Percentiles rank a stretch among this genome's conserved stretches.
These are phyloP conservation scores for Inonotus hispidus DNA, from an alignment of 1,284 basidiomycete genomes.

Conservation along the genomic window DNA sequence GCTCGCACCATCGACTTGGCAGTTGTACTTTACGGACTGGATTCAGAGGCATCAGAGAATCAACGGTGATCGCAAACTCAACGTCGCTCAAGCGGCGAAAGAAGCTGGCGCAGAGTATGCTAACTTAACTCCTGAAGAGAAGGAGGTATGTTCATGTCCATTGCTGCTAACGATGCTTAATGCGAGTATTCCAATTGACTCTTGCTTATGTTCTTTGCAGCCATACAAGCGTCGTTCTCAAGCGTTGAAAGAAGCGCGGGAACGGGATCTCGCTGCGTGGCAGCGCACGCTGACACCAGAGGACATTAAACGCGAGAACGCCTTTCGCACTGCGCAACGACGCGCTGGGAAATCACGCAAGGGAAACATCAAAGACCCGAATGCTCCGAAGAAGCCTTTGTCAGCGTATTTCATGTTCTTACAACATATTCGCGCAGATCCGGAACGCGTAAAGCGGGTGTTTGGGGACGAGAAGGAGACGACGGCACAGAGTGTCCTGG, in stretches of 20 bases:
- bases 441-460: conserved; percentile 66
- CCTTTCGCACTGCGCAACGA: conserved; percentile 85
- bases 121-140: conserved; percentile 70
- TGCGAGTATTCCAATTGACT: not conserved
- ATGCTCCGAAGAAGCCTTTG: conserved; percentile 94
- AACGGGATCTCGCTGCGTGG: conserved; percentile 80
- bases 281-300: conserved; percentile 89
- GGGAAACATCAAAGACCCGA: conserved; percentile 95
- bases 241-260: conserved; percentile 77
- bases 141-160: conserved; percentile 50
- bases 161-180: conserved; percentile 1
- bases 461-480: conserved; percentile 94
- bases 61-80: conserved; percentile 66
- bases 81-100: conserved; percentile 94
- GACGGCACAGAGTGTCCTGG: conserved; percentile 90
- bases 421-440: conserved; percentile 78
- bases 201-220: conserved; percentile 35
- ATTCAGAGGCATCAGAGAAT: conserved; percentile 84
- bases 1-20: conserved; percentile 93
- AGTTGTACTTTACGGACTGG: conserved; percentile 95
- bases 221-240: conserved; percentile 80
- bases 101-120: conserved; percentile 92
- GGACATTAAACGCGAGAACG: conserved; percentile 92
- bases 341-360: conserved; percentile 91
- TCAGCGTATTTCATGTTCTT: conserved; percentile 95